Percentiles rank a stretch among this genome's conserved stretches.
These are phyloP conservation scores for Penicillium fimorum DNA, from an alignment of 495 filamentous ascomycete genomes.

Conservation along the genomic window DNA sequence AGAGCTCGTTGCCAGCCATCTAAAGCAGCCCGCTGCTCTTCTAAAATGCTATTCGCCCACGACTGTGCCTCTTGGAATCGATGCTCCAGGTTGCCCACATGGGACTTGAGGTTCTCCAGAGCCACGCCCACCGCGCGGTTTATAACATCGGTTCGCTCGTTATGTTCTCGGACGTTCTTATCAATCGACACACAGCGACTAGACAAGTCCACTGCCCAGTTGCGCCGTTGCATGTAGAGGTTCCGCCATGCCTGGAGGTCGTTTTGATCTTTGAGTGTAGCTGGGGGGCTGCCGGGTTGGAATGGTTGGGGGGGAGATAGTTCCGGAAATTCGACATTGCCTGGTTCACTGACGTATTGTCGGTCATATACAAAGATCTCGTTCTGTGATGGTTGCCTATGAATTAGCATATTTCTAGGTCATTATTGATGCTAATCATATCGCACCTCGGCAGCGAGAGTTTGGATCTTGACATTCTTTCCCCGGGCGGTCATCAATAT, in stretches of 20 bases:
- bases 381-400: slow-evolving; percentile 49
- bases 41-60: slow-evolving; percentile 68
- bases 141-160: slow-evolving; percentile 69
- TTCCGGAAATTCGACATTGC: slow-evolving; percentile 51
- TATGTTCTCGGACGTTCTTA: slow-evolving; percentile 48
- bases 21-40: slow-evolving; percentile 65
- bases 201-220: slow-evolving; percentile 71
- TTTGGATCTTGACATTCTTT: slow-evolving; percentile 73
- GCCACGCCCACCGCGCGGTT: slow-evolving; percentile 71
- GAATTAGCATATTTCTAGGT: slow-evolving; percentile 2
- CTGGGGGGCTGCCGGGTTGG: slow-evolving; percentile 60
- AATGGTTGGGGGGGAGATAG: slow-evolving; percentile 59
- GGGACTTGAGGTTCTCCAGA: slow-evolving; percentile 75
- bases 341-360: slow-evolving; percentile 52
- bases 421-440: neutral
- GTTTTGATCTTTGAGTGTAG: slow-evolving; percentile 68
- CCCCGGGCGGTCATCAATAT: slow-evolving; percentile 82
- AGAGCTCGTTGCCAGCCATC: slow-evolving; percentile 69
- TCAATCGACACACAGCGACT: slow-evolving; percentile 62
- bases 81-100: slow-evolving; percentile 69
- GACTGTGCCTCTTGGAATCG: slow-evolving; percentile 69
- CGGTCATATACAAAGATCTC: slow-evolving; percentile 88
- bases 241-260: slow-evolving; percentile 79
- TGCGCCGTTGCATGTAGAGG: slow-evolving; percentile 68
- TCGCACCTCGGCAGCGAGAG: slow-evolving; percentile 71